phyloP scores from a whole-genome alignment of 1,139 yeast species.

The Diutina rugosa region DNA sequence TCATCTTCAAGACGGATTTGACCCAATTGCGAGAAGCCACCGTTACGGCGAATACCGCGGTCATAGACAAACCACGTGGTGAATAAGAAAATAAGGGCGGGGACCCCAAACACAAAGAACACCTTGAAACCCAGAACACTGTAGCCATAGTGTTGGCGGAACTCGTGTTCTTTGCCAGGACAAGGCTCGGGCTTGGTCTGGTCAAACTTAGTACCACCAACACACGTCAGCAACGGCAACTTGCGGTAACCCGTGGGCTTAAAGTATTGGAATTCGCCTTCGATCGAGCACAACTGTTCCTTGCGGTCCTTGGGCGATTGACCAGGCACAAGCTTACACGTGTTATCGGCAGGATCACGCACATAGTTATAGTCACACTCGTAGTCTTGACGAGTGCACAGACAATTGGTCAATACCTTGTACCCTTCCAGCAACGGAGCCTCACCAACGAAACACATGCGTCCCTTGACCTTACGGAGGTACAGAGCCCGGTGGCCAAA shows the following conservation, averaged over 20 bases:
- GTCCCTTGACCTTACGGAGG: conserved; percentile 53
- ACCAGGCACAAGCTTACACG: conserved; percentile 75
- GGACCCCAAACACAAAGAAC: conserved; percentile 27
- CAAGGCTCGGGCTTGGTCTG: conserved; percentile 59
- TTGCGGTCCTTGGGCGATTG: conserved; percentile 49
- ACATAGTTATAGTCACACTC: conserved; percentile 88
- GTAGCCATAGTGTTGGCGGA: conserved; percentile 41
- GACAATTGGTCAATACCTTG: conserved; percentile 51
- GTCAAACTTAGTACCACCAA: conserved; percentile 61
- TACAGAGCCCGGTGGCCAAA: conserved; percentile 83
- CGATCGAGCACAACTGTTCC: conserved; percentile 44
- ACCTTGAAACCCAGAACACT: conserved; percentile 44
- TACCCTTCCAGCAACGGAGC: conserved; percentile 57
- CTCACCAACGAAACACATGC: conserved; percentile 65
- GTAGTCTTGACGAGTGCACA: conserved; percentile 77
- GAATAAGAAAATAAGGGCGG: conserved; percentile 28
- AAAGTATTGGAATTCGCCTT: conserved; percentile 53
- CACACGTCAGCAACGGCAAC: conserved; percentile 63
- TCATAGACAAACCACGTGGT: conserved; percentile 70
- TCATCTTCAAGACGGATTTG: conserved; percentile 66
- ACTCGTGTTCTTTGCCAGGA: conserved; percentile 75
- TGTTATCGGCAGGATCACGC: conserved; percentile 54
- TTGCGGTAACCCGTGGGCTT: conserved; percentile 75
- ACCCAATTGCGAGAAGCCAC: conserved; percentile 72
- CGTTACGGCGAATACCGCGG: conserved; percentile 66